Conservation (phyloP, 176 grass and related monocot genomes). For the Bonia amplexicaulis region DNA sequence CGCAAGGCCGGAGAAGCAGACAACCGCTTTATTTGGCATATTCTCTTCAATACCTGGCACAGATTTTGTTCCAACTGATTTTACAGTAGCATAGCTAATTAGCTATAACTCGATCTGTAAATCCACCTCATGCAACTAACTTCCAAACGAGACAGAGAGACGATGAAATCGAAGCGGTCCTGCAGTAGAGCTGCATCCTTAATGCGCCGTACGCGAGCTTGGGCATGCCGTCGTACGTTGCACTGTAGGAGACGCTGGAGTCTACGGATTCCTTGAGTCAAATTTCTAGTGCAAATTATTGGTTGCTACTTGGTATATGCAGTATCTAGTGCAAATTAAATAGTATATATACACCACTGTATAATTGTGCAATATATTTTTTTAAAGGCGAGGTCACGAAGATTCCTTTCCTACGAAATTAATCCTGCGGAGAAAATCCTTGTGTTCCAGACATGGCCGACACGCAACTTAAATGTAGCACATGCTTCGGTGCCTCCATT, state of each 20-base stretch:
- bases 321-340: no score
- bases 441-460: no score
- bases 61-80: not conserved
- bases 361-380: no score
- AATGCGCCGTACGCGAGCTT: not conserved
- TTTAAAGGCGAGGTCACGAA: no score
- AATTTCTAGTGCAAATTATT: not conserved
- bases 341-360: no score
- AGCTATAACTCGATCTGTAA: not conserved
- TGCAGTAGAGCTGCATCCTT: not conserved
- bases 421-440: no score
- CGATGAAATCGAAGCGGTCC: not conserved
- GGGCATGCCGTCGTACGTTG: not conserved
- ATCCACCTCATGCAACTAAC: not conserved
- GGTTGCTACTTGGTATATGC: no score
- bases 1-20: slow-evolving; percentile 7
- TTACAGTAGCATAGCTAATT: not conserved
- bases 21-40: slow-evolving; percentile 21
- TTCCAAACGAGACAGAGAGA: not conserved
- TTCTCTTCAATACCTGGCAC: slow-evolving; percentile 19
- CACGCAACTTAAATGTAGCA: no score
- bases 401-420: no score
- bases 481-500: no score
- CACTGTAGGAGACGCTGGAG: not conserved
- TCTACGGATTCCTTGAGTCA: not conserved